phyloP scores from a whole-genome alignment of 345 rosid genomes.

The Salix arbutifolia region DNA sequence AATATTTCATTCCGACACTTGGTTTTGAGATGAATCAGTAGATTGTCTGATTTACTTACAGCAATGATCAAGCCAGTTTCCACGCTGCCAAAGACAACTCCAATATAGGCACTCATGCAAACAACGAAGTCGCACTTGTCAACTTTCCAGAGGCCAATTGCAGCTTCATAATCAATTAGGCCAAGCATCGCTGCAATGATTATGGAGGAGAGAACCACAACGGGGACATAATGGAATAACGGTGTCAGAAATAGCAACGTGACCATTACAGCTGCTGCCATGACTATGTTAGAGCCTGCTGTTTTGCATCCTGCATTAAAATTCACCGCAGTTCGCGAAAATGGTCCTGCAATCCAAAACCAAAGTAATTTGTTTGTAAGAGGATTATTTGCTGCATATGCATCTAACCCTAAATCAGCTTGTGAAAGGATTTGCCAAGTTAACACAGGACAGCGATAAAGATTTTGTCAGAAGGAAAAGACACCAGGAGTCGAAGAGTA shows the following conservation, averaged over 20 bases:
- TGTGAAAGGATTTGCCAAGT: not conserved
- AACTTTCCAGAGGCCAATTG: conserved; percentile 31
- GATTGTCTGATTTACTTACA: conserved; percentile 3
- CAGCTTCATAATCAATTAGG: conserved; percentile 28
- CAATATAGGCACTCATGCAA: conserved; percentile 23
- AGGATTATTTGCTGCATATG: not conserved
- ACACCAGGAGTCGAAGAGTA: too few relatives aligned
- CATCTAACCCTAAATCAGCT: too few relatives aligned
- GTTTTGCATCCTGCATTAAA: conserved; percentile 35
- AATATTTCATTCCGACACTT: not conserved
- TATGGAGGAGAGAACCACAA: conserved; percentile 30
- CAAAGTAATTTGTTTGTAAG: not conserved
- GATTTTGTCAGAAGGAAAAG: too few relatives aligned
- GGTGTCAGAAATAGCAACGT: conserved; percentile 28
- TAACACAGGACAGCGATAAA: not conserved
- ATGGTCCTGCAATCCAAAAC: conserved; percentile 19
- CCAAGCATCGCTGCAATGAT: conserved; percentile 32
- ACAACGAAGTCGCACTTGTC: conserved; percentile 37
- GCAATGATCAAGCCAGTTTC: conserved; percentile 25
- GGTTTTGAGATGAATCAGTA: not conserved
- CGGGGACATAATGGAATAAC: conserved; percentile 27
- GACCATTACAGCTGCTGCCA: conserved; percentile 25
- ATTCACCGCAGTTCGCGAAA: conserved; percentile 37
- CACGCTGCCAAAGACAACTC: conserved; percentile 28
- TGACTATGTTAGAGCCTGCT: conserved; percentile 34